phyloP scores from a whole-genome alignment of 768 basidiomycete genomes.

The Russula lepida region DNA sequence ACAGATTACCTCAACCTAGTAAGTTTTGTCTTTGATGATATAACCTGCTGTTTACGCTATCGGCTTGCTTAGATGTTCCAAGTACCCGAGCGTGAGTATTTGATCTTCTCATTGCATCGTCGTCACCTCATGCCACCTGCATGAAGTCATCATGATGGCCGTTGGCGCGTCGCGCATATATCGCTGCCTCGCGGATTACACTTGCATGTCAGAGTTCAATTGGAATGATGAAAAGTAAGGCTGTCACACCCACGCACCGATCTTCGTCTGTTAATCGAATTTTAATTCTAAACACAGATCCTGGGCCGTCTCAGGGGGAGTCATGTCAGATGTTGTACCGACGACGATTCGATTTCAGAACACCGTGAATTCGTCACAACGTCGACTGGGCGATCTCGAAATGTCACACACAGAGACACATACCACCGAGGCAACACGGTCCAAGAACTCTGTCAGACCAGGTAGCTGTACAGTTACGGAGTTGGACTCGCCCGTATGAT shows the following conservation, averaged over 20 bases:
- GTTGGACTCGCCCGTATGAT: not conserved
- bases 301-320: not conserved
- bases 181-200: constrained; percentile 14
- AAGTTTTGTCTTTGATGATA: not conserved
- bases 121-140: not conserved
- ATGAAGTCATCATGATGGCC: constrained; percentile 18
- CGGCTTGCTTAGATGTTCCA: constrained; percentile 12
- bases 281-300: not conserved
- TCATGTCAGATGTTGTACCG: not conserved
- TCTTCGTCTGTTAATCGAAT: not conserved
- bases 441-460: not conserved
- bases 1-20: constrained; percentile 9
- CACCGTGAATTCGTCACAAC: not conserved
- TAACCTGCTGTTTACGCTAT: not conserved
- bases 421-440: not conserved
- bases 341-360: not conserved
- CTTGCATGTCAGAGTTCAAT: constrained; percentile 13
- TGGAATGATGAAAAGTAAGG: constrained; percentile 10
- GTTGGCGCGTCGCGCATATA: constrained; percentile 17
- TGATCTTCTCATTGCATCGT: not conserved
- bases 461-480: not conserved
- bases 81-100: constrained; percentile 15
- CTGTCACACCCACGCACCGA: not conserved
- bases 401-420: not conserved
- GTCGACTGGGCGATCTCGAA: not conserved